Conservation (phyloP, 371 early-diverging fungal species). For the Blakeslea trispora region DNA sequence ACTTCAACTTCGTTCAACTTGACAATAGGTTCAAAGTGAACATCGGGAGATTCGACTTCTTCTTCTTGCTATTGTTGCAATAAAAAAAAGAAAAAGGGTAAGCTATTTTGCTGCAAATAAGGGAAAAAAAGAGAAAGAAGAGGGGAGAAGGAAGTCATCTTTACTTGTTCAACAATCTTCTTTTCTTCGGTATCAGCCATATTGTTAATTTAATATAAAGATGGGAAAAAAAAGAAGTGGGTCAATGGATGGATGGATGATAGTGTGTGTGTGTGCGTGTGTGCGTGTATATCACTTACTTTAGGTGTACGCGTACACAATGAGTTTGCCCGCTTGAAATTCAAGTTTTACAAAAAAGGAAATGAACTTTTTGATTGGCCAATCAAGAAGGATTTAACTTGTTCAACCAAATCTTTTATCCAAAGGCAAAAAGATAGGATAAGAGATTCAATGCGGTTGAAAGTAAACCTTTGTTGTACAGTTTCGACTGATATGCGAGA, state of each 20-base stretch:
- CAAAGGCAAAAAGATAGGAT: too few relatives aligned
- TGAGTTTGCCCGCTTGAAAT: not conserved
- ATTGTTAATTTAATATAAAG: constrained; percentile 7
- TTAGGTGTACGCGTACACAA: not conserved
- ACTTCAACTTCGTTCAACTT: constrained; percentile 90
- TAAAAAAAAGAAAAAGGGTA: not conserved
- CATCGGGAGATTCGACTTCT: constrained; percentile 84
- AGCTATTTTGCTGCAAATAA: too few relatives aligned
- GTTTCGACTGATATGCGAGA: too few relatives aligned
- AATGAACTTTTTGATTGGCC: too few relatives aligned
- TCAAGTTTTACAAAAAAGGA: too few relatives aligned
- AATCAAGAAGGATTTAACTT: too few relatives aligned
- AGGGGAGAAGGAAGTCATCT: not conserved
- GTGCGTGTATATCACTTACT: not conserved
- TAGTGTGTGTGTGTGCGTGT: not conserved
- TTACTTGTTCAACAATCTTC: constrained; percentile 39
- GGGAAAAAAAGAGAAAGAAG: too few relatives aligned
- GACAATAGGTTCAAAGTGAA: constrained; percentile 96
- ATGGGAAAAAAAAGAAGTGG: constrained; percentile 14
- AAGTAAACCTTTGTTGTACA: too few relatives aligned
- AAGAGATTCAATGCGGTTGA: too few relatives aligned
- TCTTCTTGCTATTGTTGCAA: constrained; percentile 63
- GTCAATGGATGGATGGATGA: constrained; percentile 32
- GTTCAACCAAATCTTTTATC: too few relatives aligned
- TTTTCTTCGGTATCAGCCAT: constrained; percentile 39